Evolutionary conservation across 176 grass and related monocot genomes (phyloP).

Genomic region (Lolium multiflorum): DNA sequence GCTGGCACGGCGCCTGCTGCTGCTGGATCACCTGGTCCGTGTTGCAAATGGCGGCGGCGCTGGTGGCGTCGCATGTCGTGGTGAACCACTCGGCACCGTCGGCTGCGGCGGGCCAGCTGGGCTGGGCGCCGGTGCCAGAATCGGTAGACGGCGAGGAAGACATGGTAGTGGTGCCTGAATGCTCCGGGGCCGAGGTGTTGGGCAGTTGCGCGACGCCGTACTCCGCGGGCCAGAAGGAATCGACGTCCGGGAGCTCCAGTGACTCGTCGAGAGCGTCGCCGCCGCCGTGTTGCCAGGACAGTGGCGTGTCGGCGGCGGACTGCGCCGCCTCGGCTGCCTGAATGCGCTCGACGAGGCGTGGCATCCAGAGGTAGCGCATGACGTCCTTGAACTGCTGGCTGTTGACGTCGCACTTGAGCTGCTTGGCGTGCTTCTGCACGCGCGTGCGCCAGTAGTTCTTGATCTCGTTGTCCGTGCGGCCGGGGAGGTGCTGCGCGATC

Average conservation of each 20-base stretch:
- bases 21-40: slow-evolving; percentile 15
- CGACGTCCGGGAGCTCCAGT: slow-evolving; percentile 32
- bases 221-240: slow-evolving; percentile 36
- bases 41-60: slow-evolving; percentile 32
- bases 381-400: slow-evolving; percentile 98
- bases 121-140: slow-evolving; percentile 50
- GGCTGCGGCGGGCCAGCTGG: slow-evolving; percentile 42
- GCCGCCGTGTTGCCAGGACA: slow-evolving; percentile 30
- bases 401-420: slow-evolving; percentile 98
- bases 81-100: slow-evolving; percentile 51
- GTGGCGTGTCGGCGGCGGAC: slow-evolving; percentile 9
- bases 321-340: slow-evolving; percentile 47
- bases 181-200: slow-evolving; percentile 45
- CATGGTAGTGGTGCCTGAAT: slow-evolving; percentile 55
- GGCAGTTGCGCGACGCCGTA: slow-evolving; percentile 8
- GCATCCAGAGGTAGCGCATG: slow-evolving; percentile 96
- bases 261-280: slow-evolving; percentile 32
- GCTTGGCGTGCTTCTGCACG: slow-evolving; percentile 98
- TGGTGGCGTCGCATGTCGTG: slow-evolving; percentile 56
- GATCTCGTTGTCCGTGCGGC: slow-evolving; percentile 97
- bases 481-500: slow-evolving; percentile 94
- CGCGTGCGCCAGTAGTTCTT: slow-evolving; percentile 99
- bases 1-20: slow-evolving; percentile 42
- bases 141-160: slow-evolving; percentile 68
- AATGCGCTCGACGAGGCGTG: slow-evolving; percentile 90